A percentile compares a stretch with the other conserved stretches of the same genome.
These are phyloP conservation scores for Fallopia convolvulus DNA, from an alignment of 148 eudicot genomes.

Conservation along the genomic window DNA sequence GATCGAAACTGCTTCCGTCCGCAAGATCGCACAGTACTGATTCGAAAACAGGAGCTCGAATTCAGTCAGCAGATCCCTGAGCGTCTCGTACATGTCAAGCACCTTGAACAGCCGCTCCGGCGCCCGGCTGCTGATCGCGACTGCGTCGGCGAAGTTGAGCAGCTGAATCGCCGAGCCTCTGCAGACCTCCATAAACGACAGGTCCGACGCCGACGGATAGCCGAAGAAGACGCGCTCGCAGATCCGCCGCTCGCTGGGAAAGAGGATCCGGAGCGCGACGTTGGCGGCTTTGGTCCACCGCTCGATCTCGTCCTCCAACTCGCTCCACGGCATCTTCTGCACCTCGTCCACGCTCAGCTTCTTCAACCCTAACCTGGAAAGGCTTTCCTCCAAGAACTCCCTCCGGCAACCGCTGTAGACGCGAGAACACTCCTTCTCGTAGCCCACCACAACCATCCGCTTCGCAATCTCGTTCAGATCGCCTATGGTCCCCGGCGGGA, in stretches of 20 bases:
- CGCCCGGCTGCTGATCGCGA: conserved; percentile 44
- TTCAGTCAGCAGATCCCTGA: conserved; percentile 33
- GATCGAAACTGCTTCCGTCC: conserved; percentile 45
- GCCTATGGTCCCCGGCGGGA: conserved; percentile 60
- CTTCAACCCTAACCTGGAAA: conserved; percentile 36
- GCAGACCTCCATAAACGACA: conserved; percentile 45
- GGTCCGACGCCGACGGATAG: conserved; percentile 22
- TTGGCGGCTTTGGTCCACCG: conserved; percentile 52
- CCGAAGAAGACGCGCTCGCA: conserved; percentile 48
- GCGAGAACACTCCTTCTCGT: conserved; percentile 27
- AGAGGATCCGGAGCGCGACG: conserved; percentile 36
- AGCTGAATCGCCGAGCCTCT: conserved; percentile 47
- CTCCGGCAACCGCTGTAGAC: conserved; percentile 20
- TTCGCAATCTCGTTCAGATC: conserved; percentile 72
- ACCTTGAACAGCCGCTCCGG: conserved; percentile 63
- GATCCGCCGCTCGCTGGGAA: conserved; percentile 49
- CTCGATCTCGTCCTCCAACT: conserved; percentile 43
- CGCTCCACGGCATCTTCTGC: conserved; percentile 43
- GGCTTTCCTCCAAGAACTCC: conserved; percentile 43
- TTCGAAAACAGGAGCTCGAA: conserved; percentile 37
- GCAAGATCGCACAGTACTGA: conserved; percentile 30
- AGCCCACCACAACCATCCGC: conserved; percentile 70
- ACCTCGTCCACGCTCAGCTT: conserved; percentile 57
- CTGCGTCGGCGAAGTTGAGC: conserved; percentile 69
- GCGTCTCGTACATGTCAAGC: conserved; percentile 64